Evolutionary conservation across 2,329 filamentous ascomycete genomes (phyloP), one percentile per base, ranked within the genome.

Genomic region (Thielaviopsis ethacetica): DNA sequence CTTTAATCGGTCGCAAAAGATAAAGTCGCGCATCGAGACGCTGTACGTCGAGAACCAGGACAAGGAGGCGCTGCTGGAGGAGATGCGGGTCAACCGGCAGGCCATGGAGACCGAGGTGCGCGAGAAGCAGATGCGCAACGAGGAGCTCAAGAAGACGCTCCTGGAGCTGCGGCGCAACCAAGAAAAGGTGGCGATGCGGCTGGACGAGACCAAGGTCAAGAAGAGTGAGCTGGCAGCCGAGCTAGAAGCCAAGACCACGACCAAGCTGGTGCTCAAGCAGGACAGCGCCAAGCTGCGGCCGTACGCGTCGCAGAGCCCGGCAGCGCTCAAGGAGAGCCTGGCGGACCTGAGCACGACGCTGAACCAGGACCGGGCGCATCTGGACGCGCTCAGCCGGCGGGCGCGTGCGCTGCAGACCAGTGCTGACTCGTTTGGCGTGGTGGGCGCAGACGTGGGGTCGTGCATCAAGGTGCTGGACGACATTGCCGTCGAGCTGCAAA

Each of bases 401-500:
- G 83, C 87, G n/a, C 81, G 93, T 62, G 91, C 90, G 0, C 76
- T 98, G 22, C 91, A 97, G 67, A 97, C 91, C 1, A 95, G 88
- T 7, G 83, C 84, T 2, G 91, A 97, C 69, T 91, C 90, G 0
- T 97, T 97, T 68, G 77, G 81, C 3, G 84, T 94, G 0, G 88
- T 96, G 0, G 78, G 85, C 9, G 81, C 85, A 12, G 93, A 98
- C 66, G 89, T 98, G 17, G 83, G 87, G 7, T 84, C 86, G 1
- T 94, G 91, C 67, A 90, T 90, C 66, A 91, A 91, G 67, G 78
- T 97, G 13, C 81, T 97, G 3, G 88, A 93, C 58, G 91, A 97
- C 65, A 87, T 96, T 21, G 79, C 86, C 2, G 73, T 76, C n/a
- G 93, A 97, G 68, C 73, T 98, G 4, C 75, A 83, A 53, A 94